Conservation (phyloP, 768 basidiomycete genomes). For the Sporobolomyces roseus region DNA sequence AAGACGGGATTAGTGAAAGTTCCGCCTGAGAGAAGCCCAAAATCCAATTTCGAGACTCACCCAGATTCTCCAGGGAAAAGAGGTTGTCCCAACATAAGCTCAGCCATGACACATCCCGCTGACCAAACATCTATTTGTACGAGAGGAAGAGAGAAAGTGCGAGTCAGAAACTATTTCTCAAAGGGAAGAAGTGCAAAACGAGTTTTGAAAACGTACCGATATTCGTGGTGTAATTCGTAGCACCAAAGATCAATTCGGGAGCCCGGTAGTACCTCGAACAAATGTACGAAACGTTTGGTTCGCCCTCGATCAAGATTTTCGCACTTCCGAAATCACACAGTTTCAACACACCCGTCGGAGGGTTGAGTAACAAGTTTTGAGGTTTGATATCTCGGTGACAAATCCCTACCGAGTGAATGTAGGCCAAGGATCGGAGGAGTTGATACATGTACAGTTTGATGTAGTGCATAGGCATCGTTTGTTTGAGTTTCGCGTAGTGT, state of each 20-base stretch:
- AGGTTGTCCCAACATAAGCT: slow-evolving; percentile 97
- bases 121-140: slow-evolving; percentile 98
- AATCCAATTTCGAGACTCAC: background rate
- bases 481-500: slow-evolving; percentile 99
- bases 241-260: slow-evolving; percentile 98
- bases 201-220: slow-evolving; percentile 64
- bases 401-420: slow-evolving; percentile 99
- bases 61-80: slow-evolving; percentile 87
- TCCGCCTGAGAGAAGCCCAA: too few relatives aligned
- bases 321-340: slow-evolving; percentile 98
- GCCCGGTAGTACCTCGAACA: slow-evolving; percentile 99
- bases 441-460: slow-evolving; percentile 99
- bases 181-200: background rate
- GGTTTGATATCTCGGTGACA: slow-evolving; percentile 99
- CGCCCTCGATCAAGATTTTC: slow-evolving; percentile 94
- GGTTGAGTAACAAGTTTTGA: slow-evolving; percentile 95
- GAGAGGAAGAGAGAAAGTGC: background rate
- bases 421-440: slow-evolving; percentile 92
- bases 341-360: slow-evolving; percentile 92
- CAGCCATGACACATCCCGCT: slow-evolving; percentile 99
- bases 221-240: slow-evolving; percentile 99
- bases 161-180: background rate
- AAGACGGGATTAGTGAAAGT: too few relatives aligned
- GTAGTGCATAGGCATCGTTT: slow-evolving; percentile 99
- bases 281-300: slow-evolving; percentile 99